Conservation (phyloP, 2,329 filamentous ascomycete species). For the Trichophyton verrucosum region DNA sequence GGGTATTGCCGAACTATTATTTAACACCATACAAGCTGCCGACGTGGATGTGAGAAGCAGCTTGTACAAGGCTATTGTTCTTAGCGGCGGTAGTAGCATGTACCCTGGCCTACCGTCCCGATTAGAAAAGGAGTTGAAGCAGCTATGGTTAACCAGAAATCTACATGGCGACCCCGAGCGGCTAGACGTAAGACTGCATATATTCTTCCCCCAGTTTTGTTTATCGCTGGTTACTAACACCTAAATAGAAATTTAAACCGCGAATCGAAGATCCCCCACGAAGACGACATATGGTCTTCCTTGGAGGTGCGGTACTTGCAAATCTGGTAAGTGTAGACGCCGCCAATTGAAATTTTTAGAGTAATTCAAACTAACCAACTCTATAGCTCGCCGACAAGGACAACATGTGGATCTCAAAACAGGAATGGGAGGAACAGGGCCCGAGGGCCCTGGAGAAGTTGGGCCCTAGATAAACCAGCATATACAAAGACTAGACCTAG, state of each 20-base stretch:
- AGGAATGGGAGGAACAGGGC: constrained; percentile 94
- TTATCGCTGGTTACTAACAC: not conserved
- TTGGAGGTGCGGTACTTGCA: constrained; percentile 88
- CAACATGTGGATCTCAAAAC: constrained; percentile 96
- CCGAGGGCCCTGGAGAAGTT: constrained; percentile 77
- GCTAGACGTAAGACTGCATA: constrained; percentile 46
- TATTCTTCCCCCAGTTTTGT: not conserved
- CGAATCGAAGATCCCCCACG: constrained; percentile 95
- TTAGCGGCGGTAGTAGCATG: constrained; percentile 97
- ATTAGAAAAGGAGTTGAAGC: constrained; percentile 96
- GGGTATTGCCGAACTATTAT: constrained; percentile 90
- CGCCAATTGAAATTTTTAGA: constrained; percentile 12
- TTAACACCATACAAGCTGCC: constrained; percentile 95
- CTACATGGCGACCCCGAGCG: constrained; percentile 85
- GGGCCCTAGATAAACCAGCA: constrained; percentile 57
- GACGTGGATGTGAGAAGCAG: constrained; percentile 91
- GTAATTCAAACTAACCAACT: not conserved
- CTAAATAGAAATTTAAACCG: constrained; percentile 87
- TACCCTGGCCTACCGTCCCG: constrained; percentile 90
- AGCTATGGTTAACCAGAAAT: constrained; percentile 90
- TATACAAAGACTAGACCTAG: not conserved
- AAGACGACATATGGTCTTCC: constrained; percentile 97
- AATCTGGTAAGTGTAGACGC: constrained; percentile 54
- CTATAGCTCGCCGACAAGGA: constrained; percentile 86
- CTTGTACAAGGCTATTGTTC: constrained; percentile 91